Base-by-base conservation (phyloP, 768 basidiomycete species). In the Aureoboletus auriporus region DNA sequence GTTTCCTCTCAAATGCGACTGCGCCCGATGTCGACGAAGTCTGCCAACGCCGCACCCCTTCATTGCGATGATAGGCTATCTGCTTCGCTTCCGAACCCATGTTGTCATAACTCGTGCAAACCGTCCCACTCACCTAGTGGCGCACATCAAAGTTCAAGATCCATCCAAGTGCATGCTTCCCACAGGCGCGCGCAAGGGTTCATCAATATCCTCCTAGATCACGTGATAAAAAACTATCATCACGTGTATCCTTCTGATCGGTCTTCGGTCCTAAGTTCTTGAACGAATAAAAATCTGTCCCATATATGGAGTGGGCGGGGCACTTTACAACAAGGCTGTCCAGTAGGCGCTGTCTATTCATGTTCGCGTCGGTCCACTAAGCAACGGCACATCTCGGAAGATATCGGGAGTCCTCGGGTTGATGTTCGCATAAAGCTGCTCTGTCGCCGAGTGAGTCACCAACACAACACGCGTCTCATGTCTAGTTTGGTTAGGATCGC, bases 1-100 rank as follows among this genome's bases (percentile, higher is more conserved):
- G 65, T 65, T 62, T 40, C 42, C 49, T 60, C 52, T 65, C 62
- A 61, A 61, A 64, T 63, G 39, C 49, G 42, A 61, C 63, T 66
- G 50, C 62, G 64, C 46, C 61, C 59, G 64, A 63, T 65, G 47
- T 52, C 36, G 33, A 58, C 56, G 42, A 43, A 52, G 43, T 36
- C 27, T 41, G 52, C 55, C 52, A 47, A 41, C n/a, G n/a, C 2
- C 29, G 33, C 44, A 33, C 7, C 56, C 55, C 30, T 2, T 50
- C 50, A 38, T 37, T 42, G 46, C 42, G 33, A 54, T 37, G 31
- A 47, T 47, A 46, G 30, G 17, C 43, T 47, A 26, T 39, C 42
- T 5, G 17, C 17, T 40, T 44, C 50, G 55, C 51, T 51, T 51
- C 41, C 46, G 52, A 29, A 34, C 36, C 45, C 27, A 5, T 27